These are phyloP conservation scores for Podila epigama DNA, from an alignment of 192 early-diverging fungal species.

Conservation along the genomic window DNA sequence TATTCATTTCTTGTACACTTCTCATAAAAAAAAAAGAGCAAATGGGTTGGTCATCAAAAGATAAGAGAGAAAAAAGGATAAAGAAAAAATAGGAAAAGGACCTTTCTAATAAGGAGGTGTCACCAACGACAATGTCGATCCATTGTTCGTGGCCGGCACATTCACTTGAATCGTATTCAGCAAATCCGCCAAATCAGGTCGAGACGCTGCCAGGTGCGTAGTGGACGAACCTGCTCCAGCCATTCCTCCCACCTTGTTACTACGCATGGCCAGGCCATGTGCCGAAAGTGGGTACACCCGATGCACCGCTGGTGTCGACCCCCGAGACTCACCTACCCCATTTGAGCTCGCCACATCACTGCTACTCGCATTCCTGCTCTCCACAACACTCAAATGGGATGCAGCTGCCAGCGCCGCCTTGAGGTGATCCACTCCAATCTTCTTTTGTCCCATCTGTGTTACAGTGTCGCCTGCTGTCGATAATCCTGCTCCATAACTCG, in stretches of 20 bases:
- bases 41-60: too few species aligned
- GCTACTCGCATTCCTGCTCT: conserved; percentile 8
- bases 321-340: conserved; percentile 14
- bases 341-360: conserved; percentile 27
- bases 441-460: conserved; percentile 4
- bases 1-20: too few species aligned
- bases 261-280: conserved; percentile 33
- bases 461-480: neutral
- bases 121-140: conserved; percentile 26
- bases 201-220: conserved; percentile 17
- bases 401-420: conserved; percentile 47
- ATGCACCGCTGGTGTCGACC: neutral
- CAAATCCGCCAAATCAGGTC: conserved; percentile 45
- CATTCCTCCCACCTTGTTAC: conserved; percentile 13
- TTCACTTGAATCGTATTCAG: conserved; percentile 40
- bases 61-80: neutral
- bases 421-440: conserved; percentile 44
- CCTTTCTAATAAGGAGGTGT: conserved; percentile 31
- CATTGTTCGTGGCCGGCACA: neutral
- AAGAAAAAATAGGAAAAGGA: too few species aligned
- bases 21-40: too few species aligned
- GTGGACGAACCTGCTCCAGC: conserved; percentile 6
- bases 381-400: conserved; percentile 15
- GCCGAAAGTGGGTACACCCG: conserved; percentile 26
- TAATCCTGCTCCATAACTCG: conserved; percentile 15